Evolutionary conservation across 345 rosid genomes (phyloP).

Genomic region (Zanthoxylum bungeanum): DNA sequence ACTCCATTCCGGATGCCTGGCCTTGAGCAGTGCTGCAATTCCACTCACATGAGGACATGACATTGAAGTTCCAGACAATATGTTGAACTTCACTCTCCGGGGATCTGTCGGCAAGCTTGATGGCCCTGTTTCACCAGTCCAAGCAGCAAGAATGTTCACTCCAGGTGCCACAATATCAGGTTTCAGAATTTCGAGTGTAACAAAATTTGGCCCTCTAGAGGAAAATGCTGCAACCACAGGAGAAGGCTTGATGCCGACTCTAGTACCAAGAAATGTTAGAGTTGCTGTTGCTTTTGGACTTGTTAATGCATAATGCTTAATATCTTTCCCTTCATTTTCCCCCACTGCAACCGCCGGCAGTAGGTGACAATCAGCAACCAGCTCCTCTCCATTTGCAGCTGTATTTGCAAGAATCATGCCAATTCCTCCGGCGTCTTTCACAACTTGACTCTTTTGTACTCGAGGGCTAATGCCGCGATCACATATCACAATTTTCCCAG

Average conservation of each 20-base stretch:
- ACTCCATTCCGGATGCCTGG: slow-evolving; percentile 91
- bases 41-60: slow-evolving; percentile 98
- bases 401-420: slow-evolving; percentile 67
- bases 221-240: slow-evolving; percentile 78
- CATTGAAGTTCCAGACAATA: slow-evolving; percentile 91
- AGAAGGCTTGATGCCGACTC: slow-evolving; percentile 58
- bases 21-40: slow-evolving; percentile 78
- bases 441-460: slow-evolving; percentile 62
- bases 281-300: slow-evolving; percentile 44
- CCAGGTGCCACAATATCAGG: slow-evolving; percentile 75
- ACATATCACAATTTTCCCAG: slow-evolving; percentile 72
- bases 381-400: slow-evolving; percentile 82
- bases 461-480: slow-evolving; percentile 66
- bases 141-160: slow-evolving; percentile 77
- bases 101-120: slow-evolving; percentile 71
- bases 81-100: slow-evolving; percentile 71
- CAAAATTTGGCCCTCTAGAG: slow-evolving; percentile 66
- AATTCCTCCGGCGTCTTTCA: slow-evolving; percentile 63
- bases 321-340: slow-evolving; percentile 64
- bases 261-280: slow-evolving; percentile 50
- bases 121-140: slow-evolving; percentile 66
- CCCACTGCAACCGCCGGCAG: slow-evolving; percentile 85
- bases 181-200: slow-evolving; percentile 59
- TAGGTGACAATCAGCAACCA: slow-evolving; percentile 85
- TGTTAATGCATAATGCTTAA: slow-evolving; percentile 54